phyloP scores from a whole-genome alignment of 768 basidiomycete genomes.

The Macrolepiota fuliginosa region DNA sequence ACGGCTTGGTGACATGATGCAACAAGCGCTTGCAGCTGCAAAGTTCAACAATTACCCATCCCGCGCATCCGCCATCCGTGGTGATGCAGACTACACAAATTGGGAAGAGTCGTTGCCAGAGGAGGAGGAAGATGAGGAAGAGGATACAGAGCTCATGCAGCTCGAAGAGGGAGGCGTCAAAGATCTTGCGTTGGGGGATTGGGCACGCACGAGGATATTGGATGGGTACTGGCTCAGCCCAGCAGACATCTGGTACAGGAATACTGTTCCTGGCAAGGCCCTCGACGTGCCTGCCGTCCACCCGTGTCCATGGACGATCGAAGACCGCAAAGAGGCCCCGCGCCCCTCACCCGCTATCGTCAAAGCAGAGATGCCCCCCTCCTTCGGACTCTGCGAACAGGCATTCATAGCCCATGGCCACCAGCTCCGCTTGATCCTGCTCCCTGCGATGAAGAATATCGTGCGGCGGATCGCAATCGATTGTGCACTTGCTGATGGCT shows the following conservation, averaged over 20 bases:
- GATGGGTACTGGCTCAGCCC: conserved; percentile 79
- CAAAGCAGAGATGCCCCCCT: conserved; percentile 54
- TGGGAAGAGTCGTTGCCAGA: conserved; percentile 30
- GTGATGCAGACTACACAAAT: conserved; percentile 15
- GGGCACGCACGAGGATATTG: conserved; percentile 68
- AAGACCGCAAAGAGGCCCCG: conserved; percentile 22
- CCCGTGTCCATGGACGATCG: conserved; percentile 65
- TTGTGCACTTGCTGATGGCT: conserved; percentile 39
- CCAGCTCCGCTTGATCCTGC: conserved; percentile 57
- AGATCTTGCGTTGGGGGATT: conserved; percentile 65
- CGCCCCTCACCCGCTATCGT: conserved; percentile 52
- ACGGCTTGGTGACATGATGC: conserved; percentile 62
- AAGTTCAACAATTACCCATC: conserved; percentile 7
- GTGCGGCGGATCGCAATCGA: conserved; percentile 67
- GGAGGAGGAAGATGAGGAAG: conserved; percentile 43
- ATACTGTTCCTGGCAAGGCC: conserved; percentile 35
- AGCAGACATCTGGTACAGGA: conserved; percentile 63
- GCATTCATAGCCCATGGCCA: conserved; percentile 56
- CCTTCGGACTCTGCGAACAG: conserved; percentile 61
- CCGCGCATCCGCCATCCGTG: not conserved
- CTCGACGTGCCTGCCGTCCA: conserved; percentile 38
- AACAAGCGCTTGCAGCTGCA: conserved; percentile 61
- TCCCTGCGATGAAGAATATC: conserved; percentile 67
- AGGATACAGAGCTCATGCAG: conserved; percentile 40
- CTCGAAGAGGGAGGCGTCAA: conserved; percentile 40